Percentiles rank a stretch among this genome's conserved stretches.
Evolutionary conservation across 768 basidiomycete species (phyloP).

Genomic region (Lenzites betulinus): DNA sequence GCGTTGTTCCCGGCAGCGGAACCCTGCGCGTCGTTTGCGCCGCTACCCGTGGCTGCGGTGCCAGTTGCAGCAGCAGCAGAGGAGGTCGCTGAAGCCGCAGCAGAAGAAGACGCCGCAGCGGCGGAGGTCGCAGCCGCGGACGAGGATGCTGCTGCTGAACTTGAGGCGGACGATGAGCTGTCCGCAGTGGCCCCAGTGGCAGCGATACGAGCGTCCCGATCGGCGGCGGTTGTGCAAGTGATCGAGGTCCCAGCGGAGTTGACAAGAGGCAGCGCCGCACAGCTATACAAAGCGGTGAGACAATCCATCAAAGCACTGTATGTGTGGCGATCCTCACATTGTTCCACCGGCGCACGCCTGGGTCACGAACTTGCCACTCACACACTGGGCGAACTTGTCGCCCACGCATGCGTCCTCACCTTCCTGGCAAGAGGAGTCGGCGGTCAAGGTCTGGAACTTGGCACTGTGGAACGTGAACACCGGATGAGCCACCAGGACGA

Average conservation of each 20-base stretch:
- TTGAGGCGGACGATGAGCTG: not conserved
- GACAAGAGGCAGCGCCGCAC: constrained; percentile 48
- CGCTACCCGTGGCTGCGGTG: not conserved
- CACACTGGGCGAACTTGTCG: constrained; percentile 57
- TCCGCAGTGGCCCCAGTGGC: constrained; percentile 32
- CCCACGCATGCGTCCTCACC: constrained; percentile 51
- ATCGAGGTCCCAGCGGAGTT: constrained; percentile 52
- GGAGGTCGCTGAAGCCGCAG: constrained; percentile 1
- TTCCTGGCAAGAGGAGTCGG: constrained; percentile 46
- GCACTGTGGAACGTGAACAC: constrained; percentile 14
- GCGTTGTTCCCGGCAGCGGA: too few relatives aligned
- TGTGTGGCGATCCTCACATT: constrained; percentile 16
- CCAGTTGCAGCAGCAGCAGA: constrained; percentile 14
- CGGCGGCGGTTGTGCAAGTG: constrained; percentile 51
- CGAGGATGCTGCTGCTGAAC: constrained; percentile 10
- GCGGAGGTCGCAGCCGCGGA: constrained; percentile 2
- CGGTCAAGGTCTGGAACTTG: constrained; percentile 51
- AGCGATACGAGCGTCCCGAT: constrained; percentile 39
- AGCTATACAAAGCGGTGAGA: constrained; percentile 43
- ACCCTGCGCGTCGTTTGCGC: constrained; percentile 14
- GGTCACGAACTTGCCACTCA: constrained; percentile 42
- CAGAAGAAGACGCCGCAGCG: constrained; percentile 9
- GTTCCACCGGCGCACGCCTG: constrained; percentile 28
- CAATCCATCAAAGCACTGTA: constrained; percentile 16
- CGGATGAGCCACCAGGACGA: not conserved